Evolutionary conservation across 495 filamentous ascomycete species (phyloP).

Genomic region (Penicillium verhagenii): DNA sequence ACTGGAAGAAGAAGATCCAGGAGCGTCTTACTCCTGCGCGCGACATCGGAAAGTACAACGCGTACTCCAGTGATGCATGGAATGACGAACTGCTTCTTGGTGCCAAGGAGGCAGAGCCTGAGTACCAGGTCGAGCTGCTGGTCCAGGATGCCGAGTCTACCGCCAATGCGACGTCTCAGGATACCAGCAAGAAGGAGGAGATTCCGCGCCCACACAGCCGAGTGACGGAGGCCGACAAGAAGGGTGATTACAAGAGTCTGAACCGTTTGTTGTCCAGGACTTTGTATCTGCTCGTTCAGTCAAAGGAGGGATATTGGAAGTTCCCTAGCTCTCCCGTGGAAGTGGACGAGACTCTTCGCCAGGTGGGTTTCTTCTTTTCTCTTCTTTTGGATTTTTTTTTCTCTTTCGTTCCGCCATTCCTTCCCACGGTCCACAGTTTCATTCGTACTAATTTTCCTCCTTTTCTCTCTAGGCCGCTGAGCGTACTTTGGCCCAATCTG

Average conservation of each 20-base stretch:
- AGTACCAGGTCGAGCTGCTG: slow-evolving; percentile 61
- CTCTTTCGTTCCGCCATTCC: too few species aligned
- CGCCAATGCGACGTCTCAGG: slow-evolving; percentile 61
- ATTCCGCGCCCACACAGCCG: slow-evolving; percentile 70
- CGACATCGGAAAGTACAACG: slow-evolving; percentile 84
- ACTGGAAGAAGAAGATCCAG: slow-evolving; percentile 85
- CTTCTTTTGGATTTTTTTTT: background rate
- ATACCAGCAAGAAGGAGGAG: slow-evolving; percentile 60
- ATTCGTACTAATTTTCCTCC: slow-evolving; percentile 7
- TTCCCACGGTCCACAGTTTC: too few species aligned
- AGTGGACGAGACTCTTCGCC: slow-evolving; percentile 70
- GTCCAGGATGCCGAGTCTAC: slow-evolving; percentile 74
- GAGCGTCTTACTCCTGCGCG: slow-evolving; percentile 72
- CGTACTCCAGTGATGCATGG: slow-evolving; percentile 77
- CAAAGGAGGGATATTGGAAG: slow-evolving; percentile 68
- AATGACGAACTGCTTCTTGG: slow-evolving; percentile 88
- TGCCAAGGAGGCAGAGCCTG: slow-evolving; percentile 57
- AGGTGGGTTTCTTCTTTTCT: slow-evolving; percentile 55
- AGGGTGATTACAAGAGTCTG: slow-evolving; percentile 69
- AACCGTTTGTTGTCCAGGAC: slow-evolving; percentile 74
- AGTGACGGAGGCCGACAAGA: slow-evolving; percentile 77
- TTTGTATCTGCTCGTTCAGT: slow-evolving; percentile 79
- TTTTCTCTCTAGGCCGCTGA: slow-evolving; percentile 65
- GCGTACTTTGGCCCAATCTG: slow-evolving; percentile 70
- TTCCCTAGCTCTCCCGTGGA: slow-evolving; percentile 70